These are phyloP conservation scores for Helotiales sp. DNA, from an alignment of 2,329 filamentous ascomycete genomes.

Conservation along the genomic window DNA sequence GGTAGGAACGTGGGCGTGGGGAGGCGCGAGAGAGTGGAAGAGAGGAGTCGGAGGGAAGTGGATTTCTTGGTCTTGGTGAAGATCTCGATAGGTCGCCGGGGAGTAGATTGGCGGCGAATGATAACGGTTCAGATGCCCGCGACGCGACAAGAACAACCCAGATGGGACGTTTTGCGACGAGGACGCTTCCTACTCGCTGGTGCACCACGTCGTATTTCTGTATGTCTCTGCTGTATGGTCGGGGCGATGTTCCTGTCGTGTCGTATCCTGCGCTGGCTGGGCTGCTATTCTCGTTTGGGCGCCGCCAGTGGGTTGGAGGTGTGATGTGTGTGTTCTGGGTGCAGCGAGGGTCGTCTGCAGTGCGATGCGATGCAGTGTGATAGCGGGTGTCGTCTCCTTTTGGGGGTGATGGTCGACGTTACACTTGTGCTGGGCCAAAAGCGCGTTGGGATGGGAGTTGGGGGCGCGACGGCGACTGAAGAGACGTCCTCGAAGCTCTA, in stretches of 20 bases:
- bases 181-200: not conserved
- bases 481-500: too few species aligned
- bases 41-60: not conserved
- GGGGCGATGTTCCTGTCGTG: too few species aligned
- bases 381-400: not conserved
- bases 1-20: not conserved
- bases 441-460: not conserved
- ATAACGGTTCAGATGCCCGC: not conserved
- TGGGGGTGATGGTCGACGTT: not conserved
- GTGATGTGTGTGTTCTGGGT: not conserved
- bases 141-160: not conserved
- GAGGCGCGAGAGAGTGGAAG: not conserved
- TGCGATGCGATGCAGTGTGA: slow-evolving; percentile 1
- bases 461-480: too few species aligned
- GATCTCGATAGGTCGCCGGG: slow-evolving; percentile 1
- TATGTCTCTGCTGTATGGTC: too few species aligned
- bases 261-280: not conserved
- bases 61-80: not conserved
- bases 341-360: not conserved
- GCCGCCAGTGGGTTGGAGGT: not conserved
- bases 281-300: not conserved
- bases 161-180: not conserved
- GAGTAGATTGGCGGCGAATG: not conserved
- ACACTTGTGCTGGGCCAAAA: not conserved
- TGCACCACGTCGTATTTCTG: too few species aligned